Evolutionary conservation across 1,284 basidiomycete species (phyloP), one percentile per base, ranked within the genome.

Genomic region (Cryptococcus deneoformans): DNA sequence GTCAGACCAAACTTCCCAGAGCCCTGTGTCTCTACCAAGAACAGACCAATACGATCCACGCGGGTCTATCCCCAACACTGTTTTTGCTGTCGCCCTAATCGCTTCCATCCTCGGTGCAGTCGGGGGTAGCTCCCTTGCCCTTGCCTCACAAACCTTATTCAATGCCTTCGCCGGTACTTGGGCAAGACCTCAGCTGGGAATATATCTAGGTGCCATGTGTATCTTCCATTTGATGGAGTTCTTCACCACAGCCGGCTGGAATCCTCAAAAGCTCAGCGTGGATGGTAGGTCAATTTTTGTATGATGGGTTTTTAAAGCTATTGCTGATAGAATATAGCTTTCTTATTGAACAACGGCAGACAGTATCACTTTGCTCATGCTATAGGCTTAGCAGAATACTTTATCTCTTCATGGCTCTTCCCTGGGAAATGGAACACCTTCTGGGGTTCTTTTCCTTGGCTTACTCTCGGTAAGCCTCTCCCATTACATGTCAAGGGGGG

Each of bases 221-320:
- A 78, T 82, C 39, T 99, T 99, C 73, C 96, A 99, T 71, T 88
- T 93, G 84, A 86, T 85, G 42, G 96, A 99, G 75, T 99, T 95
- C 72, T 87, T 87, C 52, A 92, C 95, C 6, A 98, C 96, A 4
- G 93, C 94, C 1, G 89, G 90, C 16, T 99, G 91, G 89, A 99
- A 99, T 76, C 79, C 88, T 43, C 87, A 89, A 53, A 95, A 94
- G 74, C 89, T 94, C 68, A 92, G 86, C 60, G 85, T 95, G 3
- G 92, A 96, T 73, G 95, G 94, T 96, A 73, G 81, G 90, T 81
- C 29, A 29, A 29, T 20, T 5, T 40, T 46, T 9, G 12, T 39
- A 16, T 40, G 24, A 10, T 34, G 4, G 24, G 5, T 10, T 46
- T 46, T 34, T 34, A 24, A 10, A 14, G 20, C 44, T 12, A 46